Evolutionary conservation across 148 eudicot species (phyloP).

Genomic region (Tetragonia tetragonoides): DNA sequence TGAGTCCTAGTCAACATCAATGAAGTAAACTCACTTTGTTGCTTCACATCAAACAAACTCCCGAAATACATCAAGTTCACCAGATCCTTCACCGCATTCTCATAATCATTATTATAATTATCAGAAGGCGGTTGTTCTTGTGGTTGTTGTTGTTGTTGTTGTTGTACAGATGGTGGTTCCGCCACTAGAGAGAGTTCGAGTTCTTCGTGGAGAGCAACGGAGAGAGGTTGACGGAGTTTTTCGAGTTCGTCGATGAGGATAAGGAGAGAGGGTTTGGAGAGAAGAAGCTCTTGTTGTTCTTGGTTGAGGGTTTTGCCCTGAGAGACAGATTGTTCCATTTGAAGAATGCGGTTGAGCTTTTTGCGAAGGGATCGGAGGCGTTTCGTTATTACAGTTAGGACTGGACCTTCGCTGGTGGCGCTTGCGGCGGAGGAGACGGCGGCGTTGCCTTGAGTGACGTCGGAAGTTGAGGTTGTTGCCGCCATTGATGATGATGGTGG

Average conservation of each 20-base stretch:
- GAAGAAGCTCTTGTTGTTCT: constrained; percentile 68
- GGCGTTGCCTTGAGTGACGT: constrained; percentile 6
- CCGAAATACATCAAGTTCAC: constrained; percentile 69
- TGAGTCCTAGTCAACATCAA: constrained; percentile 64
- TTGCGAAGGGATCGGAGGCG: constrained; percentile 81
- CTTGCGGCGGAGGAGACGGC: constrained; percentile 2
- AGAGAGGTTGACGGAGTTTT: constrained; percentile 61
- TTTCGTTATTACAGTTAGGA: constrained; percentile 64
- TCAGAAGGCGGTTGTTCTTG: not conserved
- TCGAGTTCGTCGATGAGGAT: constrained; percentile 78
- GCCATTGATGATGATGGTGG: constrained; percentile 25
- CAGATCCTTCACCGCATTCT: constrained; percentile 47
- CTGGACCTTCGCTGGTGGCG: constrained; percentile 58
- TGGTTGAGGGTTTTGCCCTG: constrained; percentile 65
- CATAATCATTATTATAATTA: not conserved
- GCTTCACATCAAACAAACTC: constrained; percentile 69
- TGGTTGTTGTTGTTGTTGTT: not conserved
- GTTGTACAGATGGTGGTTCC: not conserved
- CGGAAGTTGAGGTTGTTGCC: constrained; percentile 29
- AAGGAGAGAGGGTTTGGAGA: constrained; percentile 54
- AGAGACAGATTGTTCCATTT: constrained; percentile 60
- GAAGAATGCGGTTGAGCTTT: constrained; percentile 65
- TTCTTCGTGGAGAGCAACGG: constrained; percentile 58
- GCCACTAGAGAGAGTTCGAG: constrained; percentile 31
- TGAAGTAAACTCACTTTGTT: constrained; percentile 52